phyloP scores from a whole-genome alignment of 2,329 filamentous ascomycete species.

The Beauveria bassiana region DNA sequence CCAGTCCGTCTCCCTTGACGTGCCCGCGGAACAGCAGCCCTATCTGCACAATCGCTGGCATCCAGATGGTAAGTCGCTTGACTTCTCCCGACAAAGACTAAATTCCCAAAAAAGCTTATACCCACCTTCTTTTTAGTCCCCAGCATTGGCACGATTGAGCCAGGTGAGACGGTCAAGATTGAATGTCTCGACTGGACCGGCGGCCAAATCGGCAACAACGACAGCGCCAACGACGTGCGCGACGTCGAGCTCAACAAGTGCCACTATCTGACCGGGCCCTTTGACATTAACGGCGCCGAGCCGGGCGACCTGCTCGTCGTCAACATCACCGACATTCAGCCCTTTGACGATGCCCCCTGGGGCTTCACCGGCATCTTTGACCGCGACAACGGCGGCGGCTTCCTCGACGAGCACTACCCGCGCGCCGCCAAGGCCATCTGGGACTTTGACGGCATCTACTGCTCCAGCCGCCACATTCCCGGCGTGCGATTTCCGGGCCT shows the following conservation, averaged over 20 bases:
- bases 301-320: conserved; percentile 80
- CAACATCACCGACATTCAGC: conserved; percentile 90
- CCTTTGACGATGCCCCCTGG: conserved; percentile 78
- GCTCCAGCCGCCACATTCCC: conserved; percentile 78
- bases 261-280: conserved; percentile 85
- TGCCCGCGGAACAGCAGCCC: conserved; percentile 60
- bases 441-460: conserved; percentile 56
- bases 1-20: conserved; percentile 65
- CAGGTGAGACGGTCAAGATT: conserved; percentile 85
- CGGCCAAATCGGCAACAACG: conserved; percentile 82
- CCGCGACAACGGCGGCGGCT: conserved; percentile 76
- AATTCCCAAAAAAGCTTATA: neutral
- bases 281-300: conserved; percentile 75
- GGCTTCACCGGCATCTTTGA: conserved; percentile 82
- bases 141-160: conserved; percentile 61
- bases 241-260: conserved; percentile 77
- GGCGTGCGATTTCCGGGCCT: conserved; percentile 81
- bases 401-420: conserved; percentile 80
- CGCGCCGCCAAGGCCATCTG: conserved; percentile 58
- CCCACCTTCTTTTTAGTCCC: conserved; percentile 51
- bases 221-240: conserved; percentile 79
- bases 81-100: neutral
- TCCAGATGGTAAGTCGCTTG: conserved; percentile 61
- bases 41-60: conserved; percentile 85
- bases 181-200: conserved; percentile 83